phyloP scores from a whole-genome alignment of 73 alveolate species.

The Paramecium bursaria region DNA sequence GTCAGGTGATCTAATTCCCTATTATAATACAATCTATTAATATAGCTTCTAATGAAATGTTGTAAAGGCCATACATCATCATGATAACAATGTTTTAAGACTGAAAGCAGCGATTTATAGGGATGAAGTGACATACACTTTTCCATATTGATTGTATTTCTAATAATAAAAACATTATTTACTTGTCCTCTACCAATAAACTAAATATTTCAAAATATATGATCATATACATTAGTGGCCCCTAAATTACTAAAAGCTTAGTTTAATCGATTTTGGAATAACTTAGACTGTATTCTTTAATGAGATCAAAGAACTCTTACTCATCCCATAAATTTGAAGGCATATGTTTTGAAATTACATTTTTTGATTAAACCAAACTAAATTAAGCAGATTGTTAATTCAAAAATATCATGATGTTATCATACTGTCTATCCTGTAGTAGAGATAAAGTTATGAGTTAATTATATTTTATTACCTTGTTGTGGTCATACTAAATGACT shows the following conservation, averaged over 20 bases:
- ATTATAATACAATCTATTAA: slow-evolving; percentile 43
- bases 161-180: neutral
- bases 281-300: neutral
- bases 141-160: slow-evolving; percentile 24
- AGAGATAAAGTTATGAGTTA: neutral
- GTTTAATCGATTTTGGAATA: slow-evolving; percentile 39
- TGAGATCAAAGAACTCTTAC: slow-evolving; percentile 3
- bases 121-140: slow-evolving; percentile 50
- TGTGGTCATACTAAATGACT: slow-evolving; percentile 50
- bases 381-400: slow-evolving; percentile 7
- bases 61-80: slow-evolving; percentile 46
- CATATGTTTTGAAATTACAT: neutral
- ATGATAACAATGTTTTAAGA: slow-evolving; percentile 10
- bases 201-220: slow-evolving; percentile 44
- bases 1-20: slow-evolving; percentile 6
- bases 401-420: neutral
- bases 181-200: slow-evolving; percentile 38
- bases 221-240: neutral
- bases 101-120: neutral
- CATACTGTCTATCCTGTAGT: neutral
- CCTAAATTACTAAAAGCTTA: neutral
- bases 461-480: slow-evolving; percentile 23
- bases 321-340: slow-evolving; percentile 2
- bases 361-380: neutral
- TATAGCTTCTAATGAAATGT: slow-evolving; percentile 48